Evolutionary conservation across 1,284 basidiomycete genomes (phyloP).

Genomic region (Irpex rosettiformis): DNA sequence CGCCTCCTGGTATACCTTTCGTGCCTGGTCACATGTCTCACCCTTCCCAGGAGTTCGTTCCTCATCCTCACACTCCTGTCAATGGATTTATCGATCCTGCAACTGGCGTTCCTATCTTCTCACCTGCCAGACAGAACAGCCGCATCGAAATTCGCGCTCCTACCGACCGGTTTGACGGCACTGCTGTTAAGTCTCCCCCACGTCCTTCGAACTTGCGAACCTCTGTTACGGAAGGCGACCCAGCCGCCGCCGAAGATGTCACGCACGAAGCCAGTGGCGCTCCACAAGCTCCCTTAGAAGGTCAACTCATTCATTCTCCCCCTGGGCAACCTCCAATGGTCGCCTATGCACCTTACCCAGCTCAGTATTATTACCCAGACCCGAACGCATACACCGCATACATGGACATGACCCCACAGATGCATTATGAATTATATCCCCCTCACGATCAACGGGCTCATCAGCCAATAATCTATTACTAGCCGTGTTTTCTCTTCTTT

Average conservation of each 20-base stretch:
- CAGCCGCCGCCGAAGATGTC: slow-evolving; percentile 7
- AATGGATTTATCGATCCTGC: slow-evolving; percentile 59
- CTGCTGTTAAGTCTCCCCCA: slow-evolving; percentile 27
- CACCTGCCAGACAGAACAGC: slow-evolving; percentile 66
- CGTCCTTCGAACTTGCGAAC: slow-evolving; percentile 35
- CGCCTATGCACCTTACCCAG: slow-evolving; percentile 52
- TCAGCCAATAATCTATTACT: slow-evolving; percentile 57
- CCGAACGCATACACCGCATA: slow-evolving; percentile 62
- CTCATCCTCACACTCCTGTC: slow-evolving; percentile 52
- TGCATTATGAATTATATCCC: slow-evolving; percentile 65
- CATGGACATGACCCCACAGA: slow-evolving; percentile 58
- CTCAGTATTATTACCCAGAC: slow-evolving; percentile 64
- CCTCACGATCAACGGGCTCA: slow-evolving; percentile 35
- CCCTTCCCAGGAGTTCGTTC: slow-evolving; percentile 52
- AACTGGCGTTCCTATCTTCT: slow-evolving; percentile 63
- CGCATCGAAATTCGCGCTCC: slow-evolving; percentile 75
- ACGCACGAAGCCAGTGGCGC: slow-evolving; percentile 1
- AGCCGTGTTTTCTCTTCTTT: slow-evolving; percentile 23
- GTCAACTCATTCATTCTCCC: slow-evolving; percentile 18
- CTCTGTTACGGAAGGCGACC: slow-evolving; percentile 21
- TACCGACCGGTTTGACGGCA: slow-evolving; percentile 34
- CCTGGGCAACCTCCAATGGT: slow-evolving; percentile 35
- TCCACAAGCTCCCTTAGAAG: slow-evolving; percentile 18
- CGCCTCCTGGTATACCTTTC: slow-evolving; percentile 41
- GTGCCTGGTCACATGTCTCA: slow-evolving; percentile 59